Conservation (phyloP, 2,329 filamentous ascomycete species). For the Fusarium sp. region DNA sequence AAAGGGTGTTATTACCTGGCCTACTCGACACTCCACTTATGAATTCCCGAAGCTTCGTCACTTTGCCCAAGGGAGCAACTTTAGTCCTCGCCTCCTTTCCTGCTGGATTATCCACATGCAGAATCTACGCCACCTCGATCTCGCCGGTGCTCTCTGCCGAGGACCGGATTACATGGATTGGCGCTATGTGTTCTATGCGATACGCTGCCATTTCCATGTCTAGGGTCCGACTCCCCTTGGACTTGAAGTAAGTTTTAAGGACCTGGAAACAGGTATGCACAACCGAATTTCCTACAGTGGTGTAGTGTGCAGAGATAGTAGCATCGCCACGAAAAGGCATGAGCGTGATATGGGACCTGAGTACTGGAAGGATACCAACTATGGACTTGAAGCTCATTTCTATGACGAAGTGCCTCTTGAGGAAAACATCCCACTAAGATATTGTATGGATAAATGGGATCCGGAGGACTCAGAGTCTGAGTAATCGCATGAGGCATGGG, state of each 20-base stretch:
- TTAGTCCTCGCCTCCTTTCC: background rate
- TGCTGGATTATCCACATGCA: background rate
- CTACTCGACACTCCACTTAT: background rate
- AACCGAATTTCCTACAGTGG: background rate
- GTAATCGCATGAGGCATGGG: too few relatives aligned
- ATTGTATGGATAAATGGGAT: background rate
- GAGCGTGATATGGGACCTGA: background rate
- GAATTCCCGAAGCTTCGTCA: background rate
- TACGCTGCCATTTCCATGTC: background rate
- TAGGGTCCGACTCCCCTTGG: background rate
- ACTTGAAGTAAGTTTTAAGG: fast-evolving
- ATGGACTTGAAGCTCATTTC: background rate
- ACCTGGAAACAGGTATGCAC: fast-evolving
- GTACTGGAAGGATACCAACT: background rate
- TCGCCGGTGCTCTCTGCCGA: background rate
- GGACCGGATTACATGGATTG: background rate
- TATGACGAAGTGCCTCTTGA: background rate
- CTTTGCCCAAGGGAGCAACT: background rate
- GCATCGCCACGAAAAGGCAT: background rate
- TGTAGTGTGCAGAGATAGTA: background rate
- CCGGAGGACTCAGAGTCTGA: background rate
- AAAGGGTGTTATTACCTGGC: background rate
- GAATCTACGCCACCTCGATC: background rate
- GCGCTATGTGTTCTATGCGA: background rate
- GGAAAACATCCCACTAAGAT: background rate